A percentile compares a stretch with the other conserved stretches of the same genome.
These are phyloP conservation scores for Aspergillus flavus DNA, from an alignment of 2,329 filamentous ascomycete genomes.

Conservation along the genomic window DNA sequence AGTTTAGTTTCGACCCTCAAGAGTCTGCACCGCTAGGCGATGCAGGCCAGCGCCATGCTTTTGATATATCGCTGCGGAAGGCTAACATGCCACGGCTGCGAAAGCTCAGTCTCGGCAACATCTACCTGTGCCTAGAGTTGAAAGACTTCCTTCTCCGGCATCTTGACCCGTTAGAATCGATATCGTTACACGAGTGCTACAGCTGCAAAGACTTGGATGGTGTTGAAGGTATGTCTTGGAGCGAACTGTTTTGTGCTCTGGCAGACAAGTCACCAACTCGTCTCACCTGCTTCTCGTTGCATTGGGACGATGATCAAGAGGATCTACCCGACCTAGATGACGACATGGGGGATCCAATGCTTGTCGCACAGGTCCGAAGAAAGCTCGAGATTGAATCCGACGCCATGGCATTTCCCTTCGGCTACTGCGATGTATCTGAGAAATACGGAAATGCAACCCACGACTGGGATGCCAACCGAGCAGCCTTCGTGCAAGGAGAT, in stretches of 20 bases:
- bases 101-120: not conserved
- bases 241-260: not conserved
- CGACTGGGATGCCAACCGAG: not conserved
- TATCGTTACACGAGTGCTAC: not conserved
- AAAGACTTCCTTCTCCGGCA: not conserved
- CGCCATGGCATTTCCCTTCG: not conserved
- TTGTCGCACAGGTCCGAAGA: not conserved
- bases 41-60: not conserved
- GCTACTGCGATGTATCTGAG: not conserved
- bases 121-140: not conserved
- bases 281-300: not conserved
- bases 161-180: not conserved
- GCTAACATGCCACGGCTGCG: not conserved
- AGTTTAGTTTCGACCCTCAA: conserved; percentile 5
- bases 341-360: not conserved
- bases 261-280: not conserved
- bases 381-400: not conserved
- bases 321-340: not conserved
- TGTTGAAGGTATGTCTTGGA: not conserved
- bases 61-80: not conserved
- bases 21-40: not conserved
- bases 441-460: not conserved
- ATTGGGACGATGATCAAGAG: not conserved
- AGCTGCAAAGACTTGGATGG: not conserved
- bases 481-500: not conserved